These are phyloP conservation scores for Tuber melanosporum DNA, from an alignment of 495 filamentous ascomycete genomes.

Conservation along the genomic window DNA sequence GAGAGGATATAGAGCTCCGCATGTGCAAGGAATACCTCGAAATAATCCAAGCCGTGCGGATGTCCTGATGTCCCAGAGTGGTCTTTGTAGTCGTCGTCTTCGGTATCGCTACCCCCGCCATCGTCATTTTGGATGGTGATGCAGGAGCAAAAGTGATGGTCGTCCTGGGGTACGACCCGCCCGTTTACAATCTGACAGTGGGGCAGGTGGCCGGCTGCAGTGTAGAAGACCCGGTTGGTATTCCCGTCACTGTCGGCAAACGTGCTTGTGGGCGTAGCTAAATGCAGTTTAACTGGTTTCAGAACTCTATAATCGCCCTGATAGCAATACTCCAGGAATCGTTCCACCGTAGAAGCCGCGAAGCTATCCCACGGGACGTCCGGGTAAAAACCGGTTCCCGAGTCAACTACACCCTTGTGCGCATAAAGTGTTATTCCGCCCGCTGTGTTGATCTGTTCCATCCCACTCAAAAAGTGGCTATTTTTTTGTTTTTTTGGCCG, in stretches of 20 bases:
- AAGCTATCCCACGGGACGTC: background rate
- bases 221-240: background rate
- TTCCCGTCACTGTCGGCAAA: background rate
- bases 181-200: background rate
- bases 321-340: conserved; percentile 83
- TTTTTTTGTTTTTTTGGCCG: background rate
- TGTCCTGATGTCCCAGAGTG: background rate
- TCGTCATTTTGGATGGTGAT: too few relatives aligned
- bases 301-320: conserved; percentile 65
- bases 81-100: background rate
- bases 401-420: background rate
- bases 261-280: background rate
- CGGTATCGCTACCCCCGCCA: background rate
- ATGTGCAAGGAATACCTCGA: background rate
- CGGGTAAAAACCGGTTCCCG: background rate
- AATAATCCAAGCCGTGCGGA: background rate
- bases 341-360: conserved; percentile 55
- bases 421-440: background rate
- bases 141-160: background rate
- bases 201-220: too few relatives aligned
- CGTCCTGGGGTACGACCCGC: background rate
- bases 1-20: background rate
- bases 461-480: background rate
- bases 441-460: background rate
- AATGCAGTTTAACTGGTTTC: background rate